These are phyloP conservation scores for Fusarium mexicanum DNA, from an alignment of 2,329 filamentous ascomycete genomes.

Conservation along the genomic window DNA sequence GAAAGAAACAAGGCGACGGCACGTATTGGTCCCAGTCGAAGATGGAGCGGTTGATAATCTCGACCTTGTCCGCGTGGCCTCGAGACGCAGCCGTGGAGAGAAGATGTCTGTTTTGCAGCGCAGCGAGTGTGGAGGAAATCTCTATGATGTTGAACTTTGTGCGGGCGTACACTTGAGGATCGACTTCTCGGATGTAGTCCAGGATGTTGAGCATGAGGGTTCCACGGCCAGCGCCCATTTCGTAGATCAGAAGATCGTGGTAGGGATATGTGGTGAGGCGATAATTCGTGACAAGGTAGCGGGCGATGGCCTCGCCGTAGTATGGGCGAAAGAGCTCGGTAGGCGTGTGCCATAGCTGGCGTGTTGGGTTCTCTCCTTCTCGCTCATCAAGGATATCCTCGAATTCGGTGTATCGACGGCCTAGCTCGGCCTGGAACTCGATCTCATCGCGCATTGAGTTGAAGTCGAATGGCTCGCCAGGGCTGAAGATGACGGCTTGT, in stretches of 20 bases:
- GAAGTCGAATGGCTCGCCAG: constrained; percentile 92
- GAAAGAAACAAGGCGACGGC: constrained; percentile 95
- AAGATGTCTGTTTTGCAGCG: constrained; percentile 78
- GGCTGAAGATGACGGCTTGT: constrained; percentile 94
- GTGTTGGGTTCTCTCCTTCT: constrained; percentile 71
- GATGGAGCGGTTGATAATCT: constrained; percentile 93
- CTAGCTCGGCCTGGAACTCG: constrained; percentile 81
- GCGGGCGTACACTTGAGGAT: constrained; percentile 91
- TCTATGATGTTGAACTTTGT: constrained; percentile 97
- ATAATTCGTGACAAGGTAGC: constrained; percentile 96
- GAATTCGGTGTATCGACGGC: constrained; percentile 85
- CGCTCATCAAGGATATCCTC: constrained; percentile 85
- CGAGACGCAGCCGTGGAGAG: constrained; percentile 71
- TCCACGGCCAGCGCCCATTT: constrained; percentile 97
- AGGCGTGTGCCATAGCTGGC: constrained; percentile 97
- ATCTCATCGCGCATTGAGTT: constrained; percentile 81
- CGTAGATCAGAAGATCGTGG: constrained; percentile 96
- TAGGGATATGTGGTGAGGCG: constrained; percentile 93
- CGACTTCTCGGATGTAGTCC: constrained; percentile 90
- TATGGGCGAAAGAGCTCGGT: constrained; percentile 97
- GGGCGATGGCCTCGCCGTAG: constrained; percentile 97
- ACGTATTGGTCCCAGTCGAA: constrained; percentile 93
- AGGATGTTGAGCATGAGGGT: constrained; percentile 98
- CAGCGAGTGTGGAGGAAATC: constrained; percentile 84
- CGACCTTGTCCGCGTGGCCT: constrained; percentile 85